Base-by-base conservation (phyloP, 2,329 filamentous ascomycete species). In the Blastomyces parvus region DNA sequence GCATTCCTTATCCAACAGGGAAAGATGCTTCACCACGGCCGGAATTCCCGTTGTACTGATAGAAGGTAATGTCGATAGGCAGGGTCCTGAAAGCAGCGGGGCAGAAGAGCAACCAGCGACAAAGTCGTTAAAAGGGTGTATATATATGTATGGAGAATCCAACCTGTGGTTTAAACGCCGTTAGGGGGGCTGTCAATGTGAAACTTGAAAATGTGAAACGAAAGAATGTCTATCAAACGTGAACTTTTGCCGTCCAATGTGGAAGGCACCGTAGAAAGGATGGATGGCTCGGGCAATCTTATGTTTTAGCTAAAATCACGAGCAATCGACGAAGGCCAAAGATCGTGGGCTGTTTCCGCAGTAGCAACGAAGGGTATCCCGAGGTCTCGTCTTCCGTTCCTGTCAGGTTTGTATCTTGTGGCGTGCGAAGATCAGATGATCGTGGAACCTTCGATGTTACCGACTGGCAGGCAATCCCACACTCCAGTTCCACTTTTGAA, bases 161-260 rank as follows among this genome's bases (percentile, higher is more conserved):
- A 7, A 53, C 17, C 50, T 27, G 50, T 53, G 27, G 27, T 27
- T 19, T 27, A 33, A 19, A 38, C 33, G 9, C 30, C 30, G 38
- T n/a, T 22, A n/a, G 30, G 22, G 13, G 7, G 30, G 22, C 8
- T 1, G 52, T 27, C 36, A 56, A 56, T 56, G 19, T 13, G 53
- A 56, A n/a, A n/a, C n/a, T n/a, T n/a, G n/a, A n/a, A n/a, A 56
- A 56, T 56, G 19, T 13, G 53, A 56, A 56, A 56, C 27, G 25
- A 33, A 56, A 25, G 30, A 36, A 36, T 22, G 30, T 38, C 8
- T 36, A n/a, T 38, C 53, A 56, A 56, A 56, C 30, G 30, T 19
- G 53, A 33, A 36, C 27, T 27, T 36, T 55, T 33, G 17, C 8
- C 48, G n/a, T 27, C 25, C 11, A 50, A n/a, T 7, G 22, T 2